Percentiles rank a stretch among this genome's conserved stretches.
Evolutionary conservation across 2,329 filamentous ascomycete genomes (phyloP).

Genomic region (Didymella arachidicola): DNA sequence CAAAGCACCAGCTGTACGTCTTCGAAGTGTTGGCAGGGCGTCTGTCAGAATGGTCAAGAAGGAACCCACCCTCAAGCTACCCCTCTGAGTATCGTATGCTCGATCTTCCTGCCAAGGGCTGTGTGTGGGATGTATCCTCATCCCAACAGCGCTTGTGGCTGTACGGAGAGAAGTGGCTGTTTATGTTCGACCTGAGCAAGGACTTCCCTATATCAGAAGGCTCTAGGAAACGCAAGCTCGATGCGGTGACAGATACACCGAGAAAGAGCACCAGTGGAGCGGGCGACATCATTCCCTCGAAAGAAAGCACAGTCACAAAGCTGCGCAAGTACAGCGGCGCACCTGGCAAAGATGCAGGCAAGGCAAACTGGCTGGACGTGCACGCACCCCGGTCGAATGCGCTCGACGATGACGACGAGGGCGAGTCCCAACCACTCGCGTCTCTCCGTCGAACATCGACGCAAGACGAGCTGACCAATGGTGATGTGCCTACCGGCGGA

Average conservation of each 20-base stretch:
- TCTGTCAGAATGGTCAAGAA: slow-evolving; percentile 83
- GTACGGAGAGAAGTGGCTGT: slow-evolving; percentile 84
- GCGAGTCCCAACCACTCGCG: slow-evolving; percentile 37
- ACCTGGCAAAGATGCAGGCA: slow-evolving; percentile 42
- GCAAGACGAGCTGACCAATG: slow-evolving; percentile 31
- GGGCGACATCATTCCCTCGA: slow-evolving; percentile 61
- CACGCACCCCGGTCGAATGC: slow-evolving; percentile 29
- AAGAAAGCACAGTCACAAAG: slow-evolving; percentile 56
- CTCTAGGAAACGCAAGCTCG: slow-evolving; percentile 44
- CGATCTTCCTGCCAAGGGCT: slow-evolving; percentile 82
- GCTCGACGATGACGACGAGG: slow-evolving; percentile 49
- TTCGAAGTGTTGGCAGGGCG: slow-evolving; percentile 80
- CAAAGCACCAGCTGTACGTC: slow-evolving; percentile 73
- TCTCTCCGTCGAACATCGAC: slow-evolving; percentile 37
- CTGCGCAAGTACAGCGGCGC: slow-evolving; percentile 57
- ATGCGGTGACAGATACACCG: slow-evolving; percentile 21
- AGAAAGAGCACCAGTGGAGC: slow-evolving; percentile 59
- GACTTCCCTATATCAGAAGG: slow-evolving; percentile 62
- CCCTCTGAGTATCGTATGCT: slow-evolving; percentile 77
- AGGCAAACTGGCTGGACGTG: slow-evolving; percentile 41
- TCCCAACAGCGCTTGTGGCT: slow-evolving; percentile 73
- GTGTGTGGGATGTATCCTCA: slow-evolving; percentile 78
- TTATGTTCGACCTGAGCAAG: slow-evolving; percentile 86
- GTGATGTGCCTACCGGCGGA: slow-evolving; percentile 23
- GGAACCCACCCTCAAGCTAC: slow-evolving; percentile 78